Conservation (phyloP, 768 basidiomycete species). For the Leccinum truebloodii region DNA sequence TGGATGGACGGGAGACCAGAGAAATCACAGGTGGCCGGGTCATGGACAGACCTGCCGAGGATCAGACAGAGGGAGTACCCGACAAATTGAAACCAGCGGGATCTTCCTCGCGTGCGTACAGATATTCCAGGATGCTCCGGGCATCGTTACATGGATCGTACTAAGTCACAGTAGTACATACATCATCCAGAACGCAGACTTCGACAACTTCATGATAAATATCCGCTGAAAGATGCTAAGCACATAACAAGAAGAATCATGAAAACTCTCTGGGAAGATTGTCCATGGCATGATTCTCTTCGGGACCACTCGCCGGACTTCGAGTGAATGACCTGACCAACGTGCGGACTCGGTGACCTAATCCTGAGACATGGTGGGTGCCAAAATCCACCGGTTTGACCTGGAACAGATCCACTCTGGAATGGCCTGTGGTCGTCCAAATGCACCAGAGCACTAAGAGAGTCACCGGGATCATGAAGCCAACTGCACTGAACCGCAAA, state of each 20-base stretch:
- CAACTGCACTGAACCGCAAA: constrained; percentile 31
- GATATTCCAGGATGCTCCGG: too few relatives aligned
- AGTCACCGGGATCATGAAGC: constrained; percentile 28
- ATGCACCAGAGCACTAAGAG: constrained; percentile 48
- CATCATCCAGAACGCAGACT: background rate
- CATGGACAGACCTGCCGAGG: too few relatives aligned
- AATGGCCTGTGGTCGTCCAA: constrained; percentile 22
- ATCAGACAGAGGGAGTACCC: too few relatives aligned
- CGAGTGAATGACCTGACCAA: background rate
- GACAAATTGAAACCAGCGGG: too few relatives aligned
- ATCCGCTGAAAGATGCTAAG: background rate
- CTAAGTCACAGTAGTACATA: too few relatives aligned
- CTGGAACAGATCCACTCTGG: background rate
- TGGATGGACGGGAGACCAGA: too few relatives aligned
- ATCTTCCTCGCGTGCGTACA: too few relatives aligned
- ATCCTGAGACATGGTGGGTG: background rate
- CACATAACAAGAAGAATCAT: background rate
- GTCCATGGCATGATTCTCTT: constrained; percentile 4
- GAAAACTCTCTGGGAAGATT: background rate
- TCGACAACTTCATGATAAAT: background rate
- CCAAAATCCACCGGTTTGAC: background rate
- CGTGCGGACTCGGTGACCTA: background rate
- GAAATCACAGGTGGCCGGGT: too few relatives aligned
- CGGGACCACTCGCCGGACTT: background rate
- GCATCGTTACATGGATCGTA: too few relatives aligned